Conservation (phyloP, 495 filamentous ascomycete species). For the Penicillium lividum region DNA sequence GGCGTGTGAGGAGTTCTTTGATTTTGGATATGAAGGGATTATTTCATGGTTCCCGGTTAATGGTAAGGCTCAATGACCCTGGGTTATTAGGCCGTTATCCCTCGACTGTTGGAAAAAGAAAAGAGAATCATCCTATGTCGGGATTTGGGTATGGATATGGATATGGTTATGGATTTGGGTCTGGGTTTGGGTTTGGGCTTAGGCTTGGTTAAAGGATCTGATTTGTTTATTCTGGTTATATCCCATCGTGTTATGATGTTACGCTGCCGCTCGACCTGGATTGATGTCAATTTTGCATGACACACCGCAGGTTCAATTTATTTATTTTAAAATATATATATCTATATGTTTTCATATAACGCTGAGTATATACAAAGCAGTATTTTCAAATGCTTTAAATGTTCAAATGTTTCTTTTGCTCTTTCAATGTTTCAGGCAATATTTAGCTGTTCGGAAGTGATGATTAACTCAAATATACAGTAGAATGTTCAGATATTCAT, state of each 20-base stretch:
- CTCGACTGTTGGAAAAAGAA: background rate
- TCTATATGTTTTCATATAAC: background rate
- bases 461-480: too few species aligned
- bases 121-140: background rate
- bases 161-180: constrained; percentile 10
- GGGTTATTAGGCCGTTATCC: background rate
- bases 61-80: background rate
- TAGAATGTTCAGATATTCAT: too few species aligned
- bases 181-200: background rate
- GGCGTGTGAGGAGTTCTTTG: background rate
- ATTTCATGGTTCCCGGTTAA: background rate
- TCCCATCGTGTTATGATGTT: constrained; percentile 36
- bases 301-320: background rate
- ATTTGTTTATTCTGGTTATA: constrained; percentile 32
- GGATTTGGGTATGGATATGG: constrained; percentile 3
- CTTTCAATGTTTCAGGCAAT: too few species aligned
- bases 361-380: too few species aligned
- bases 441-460: too few species aligned
- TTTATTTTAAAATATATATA: constrained; percentile 7
- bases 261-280: constrained; percentile 20
- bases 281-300: background rate
- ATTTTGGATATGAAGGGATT: background rate
- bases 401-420: too few species aligned
- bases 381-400: too few species aligned
- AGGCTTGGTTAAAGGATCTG: background rate